phyloP scores from a whole-genome alignment of 2,329 filamentous ascomycete species.

The Camptophora hylomeconis region DNA sequence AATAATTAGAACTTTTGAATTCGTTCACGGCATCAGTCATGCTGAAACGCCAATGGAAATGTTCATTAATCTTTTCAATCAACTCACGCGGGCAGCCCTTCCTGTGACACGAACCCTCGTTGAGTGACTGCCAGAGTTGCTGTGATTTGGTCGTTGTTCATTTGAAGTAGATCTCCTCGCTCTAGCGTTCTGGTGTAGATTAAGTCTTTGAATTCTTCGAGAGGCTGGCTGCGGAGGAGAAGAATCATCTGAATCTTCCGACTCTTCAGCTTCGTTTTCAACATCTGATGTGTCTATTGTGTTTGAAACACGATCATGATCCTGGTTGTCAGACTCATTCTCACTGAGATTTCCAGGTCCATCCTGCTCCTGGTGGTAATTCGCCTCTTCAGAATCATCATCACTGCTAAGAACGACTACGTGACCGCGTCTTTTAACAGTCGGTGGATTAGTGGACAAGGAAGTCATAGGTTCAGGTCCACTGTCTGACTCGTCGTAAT shows the following conservation, averaged over 20 bases:
- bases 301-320: conserved; percentile 3
- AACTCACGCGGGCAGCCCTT: too few species aligned
- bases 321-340: conserved; percentile 3
- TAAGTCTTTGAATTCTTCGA: conserved; percentile 9
- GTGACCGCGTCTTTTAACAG: conserved; percentile 1
- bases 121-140: too few species aligned
- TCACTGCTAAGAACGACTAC: conserved; percentile 11
- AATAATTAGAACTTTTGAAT: too few species aligned
- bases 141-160: too few species aligned
- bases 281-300: conserved; percentile 2
- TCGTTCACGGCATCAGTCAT: too few species aligned
- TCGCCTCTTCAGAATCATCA: conserved; percentile 11
- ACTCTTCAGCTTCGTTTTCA: conserved; percentile 5
- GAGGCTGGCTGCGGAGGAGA: conserved; percentile 11
- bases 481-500: conserved; percentile 9
- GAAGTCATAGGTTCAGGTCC: conserved; percentile 5
- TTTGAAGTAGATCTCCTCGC: conserved; percentile 6
- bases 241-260: conserved; percentile 11
- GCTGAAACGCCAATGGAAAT: too few species aligned
- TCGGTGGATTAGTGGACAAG: not conserved
- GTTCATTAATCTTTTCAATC: too few species aligned
- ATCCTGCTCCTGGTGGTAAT: conserved; percentile 2
- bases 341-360: not conserved
- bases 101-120: too few species aligned
- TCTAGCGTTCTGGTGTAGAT: conserved; percentile 8